Conservation (phyloP, 768 basidiomycete genomes). For the Galerina sulciceps region DNA sequence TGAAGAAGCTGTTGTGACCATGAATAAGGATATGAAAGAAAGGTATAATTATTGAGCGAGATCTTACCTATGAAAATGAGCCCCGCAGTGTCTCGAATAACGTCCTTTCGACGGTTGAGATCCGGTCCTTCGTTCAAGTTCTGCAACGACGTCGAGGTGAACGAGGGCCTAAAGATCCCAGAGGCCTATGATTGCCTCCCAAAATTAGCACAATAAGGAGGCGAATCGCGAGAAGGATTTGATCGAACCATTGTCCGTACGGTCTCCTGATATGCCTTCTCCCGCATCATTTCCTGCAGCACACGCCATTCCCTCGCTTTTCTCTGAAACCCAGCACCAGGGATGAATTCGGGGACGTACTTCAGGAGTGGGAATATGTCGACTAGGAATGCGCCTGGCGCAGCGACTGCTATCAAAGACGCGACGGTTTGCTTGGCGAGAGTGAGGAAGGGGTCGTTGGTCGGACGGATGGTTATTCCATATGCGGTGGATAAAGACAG, state of each 20-base stretch:
- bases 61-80: neutral
- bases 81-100: neutral
- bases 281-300: neutral
- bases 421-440: neutral
- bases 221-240: neutral
- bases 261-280: neutral
- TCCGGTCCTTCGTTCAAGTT: neutral
- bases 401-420: neutral
- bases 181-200: neutral
- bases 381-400: neutral
- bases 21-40: neutral
- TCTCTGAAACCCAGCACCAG: constrained; percentile 1
- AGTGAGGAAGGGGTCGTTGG: neutral
- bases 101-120: neutral
- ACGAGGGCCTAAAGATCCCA: neutral
- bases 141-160: neutral
- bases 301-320: neutral
- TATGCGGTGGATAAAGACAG: neutral
- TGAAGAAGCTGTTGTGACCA: neutral
- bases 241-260: neutral
- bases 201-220: too few species aligned
- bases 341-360: neutral
- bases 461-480: neutral
- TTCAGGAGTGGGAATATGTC: neutral
- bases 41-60: too few species aligned